Base-by-base conservation (phyloP, 495 filamentous ascomycete species). In the Penicillium macrosclerotiorum region DNA sequence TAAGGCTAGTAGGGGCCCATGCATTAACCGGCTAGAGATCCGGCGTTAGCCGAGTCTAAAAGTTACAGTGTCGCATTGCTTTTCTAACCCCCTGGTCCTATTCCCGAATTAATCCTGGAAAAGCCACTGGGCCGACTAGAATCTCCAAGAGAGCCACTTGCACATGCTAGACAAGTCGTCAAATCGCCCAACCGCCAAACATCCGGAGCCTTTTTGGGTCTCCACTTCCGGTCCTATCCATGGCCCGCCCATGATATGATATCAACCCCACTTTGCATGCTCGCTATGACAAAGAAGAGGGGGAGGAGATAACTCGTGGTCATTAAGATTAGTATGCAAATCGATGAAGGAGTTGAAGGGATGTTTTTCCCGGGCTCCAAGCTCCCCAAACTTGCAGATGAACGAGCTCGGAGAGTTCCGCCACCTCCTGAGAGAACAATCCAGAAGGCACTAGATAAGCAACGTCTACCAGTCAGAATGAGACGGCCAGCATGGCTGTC, bases 31-130 rank as follows among this genome's bases (percentile, higher is more conserved):
- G 51, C 39, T 44, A 55, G 36, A 46, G 45, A 60, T 20, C 59
- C 59, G 59, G 54, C 30, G 56, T 59, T 62, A 62, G 37, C 55
- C 59, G 59, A 53, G 38, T 36, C 45, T 34, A 54, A 63, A 63
- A 63, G 42, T 60, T 63, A 57, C 59, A 57, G 46, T 49, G 56
- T 60, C 45, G 49, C 59, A 60, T 63, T 52, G 56, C 49, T 60
- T 45, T 46, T 8, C 8, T 17, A 39, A 22, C 31, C 31, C 36
- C 39, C 34, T 34, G 25, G 44, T 32, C 41, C 26, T 50, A 43
- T 45, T 36, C 47, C 36, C 34, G 42, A 27, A 32, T 49, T n/a
- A n/a, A 47, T 35, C 36, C 47, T 23, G 24, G 24, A 8, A 34
- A 14, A 43, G 12, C 37, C 25, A 35, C 37, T 45, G 22, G 42